Percentiles rank a stretch among this genome's conserved stretches.
Conservation (phyloP, 192 early-diverging fungal genomes). For the Chytriomyces sp. region DNA sequence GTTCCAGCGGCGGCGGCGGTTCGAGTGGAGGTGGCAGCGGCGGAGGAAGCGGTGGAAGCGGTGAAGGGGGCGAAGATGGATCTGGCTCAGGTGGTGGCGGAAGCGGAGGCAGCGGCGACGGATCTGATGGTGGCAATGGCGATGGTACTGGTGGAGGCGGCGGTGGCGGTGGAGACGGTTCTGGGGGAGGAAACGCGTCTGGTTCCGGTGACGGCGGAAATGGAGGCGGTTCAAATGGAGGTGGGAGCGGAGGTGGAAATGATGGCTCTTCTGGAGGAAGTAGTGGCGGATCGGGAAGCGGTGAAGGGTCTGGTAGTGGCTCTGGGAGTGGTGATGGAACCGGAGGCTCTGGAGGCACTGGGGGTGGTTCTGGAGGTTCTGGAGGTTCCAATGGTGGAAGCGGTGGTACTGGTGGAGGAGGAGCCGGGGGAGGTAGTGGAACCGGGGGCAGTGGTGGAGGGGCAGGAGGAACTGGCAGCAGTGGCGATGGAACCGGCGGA, state of each 20-base stretch:
- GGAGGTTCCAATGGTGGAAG: not conserved
- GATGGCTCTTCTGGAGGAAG: not conserved
- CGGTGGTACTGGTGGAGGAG: constrained; percentile 2
- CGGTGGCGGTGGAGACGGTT: not conserved
- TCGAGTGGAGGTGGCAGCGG: not conserved
- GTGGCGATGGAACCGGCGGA: not conserved
- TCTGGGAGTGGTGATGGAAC: not conserved
- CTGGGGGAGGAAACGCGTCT: no score
- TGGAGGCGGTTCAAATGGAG: not conserved
- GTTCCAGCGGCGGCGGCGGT: not conserved
- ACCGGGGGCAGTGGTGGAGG: constrained; percentile 1
- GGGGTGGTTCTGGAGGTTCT: constrained; percentile 6
- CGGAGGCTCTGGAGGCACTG: constrained; percentile 10
- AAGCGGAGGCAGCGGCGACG: not conserved
- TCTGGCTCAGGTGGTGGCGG: not conserved
- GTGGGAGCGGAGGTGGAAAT: not conserved
- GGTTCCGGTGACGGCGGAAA: not conserved
- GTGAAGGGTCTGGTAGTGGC: not conserved
- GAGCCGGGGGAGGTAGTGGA: constrained; percentile 12
- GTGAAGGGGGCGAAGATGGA: not conserved
- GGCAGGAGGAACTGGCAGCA: constrained; percentile 10
- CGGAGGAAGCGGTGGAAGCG: not conserved
- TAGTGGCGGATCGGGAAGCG: not conserved
- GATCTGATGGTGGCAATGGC: not conserved
- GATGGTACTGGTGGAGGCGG: not conserved